Conservation (phyloP, 2,329 filamentous ascomycete species). For the Lasiodiplodia hormozganensis region DNA sequence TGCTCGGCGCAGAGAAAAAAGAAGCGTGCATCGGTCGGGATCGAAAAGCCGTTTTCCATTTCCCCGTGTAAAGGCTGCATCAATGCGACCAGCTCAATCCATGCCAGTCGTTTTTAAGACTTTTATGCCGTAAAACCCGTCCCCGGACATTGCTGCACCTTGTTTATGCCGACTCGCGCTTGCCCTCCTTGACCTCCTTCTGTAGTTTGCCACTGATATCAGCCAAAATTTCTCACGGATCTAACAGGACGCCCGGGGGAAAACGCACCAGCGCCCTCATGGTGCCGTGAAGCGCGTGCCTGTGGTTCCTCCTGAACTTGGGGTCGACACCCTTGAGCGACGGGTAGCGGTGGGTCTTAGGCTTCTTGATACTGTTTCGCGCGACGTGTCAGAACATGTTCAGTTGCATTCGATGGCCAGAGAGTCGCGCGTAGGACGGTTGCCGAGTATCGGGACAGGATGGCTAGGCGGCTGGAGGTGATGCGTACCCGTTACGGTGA, state of each 20-base stretch:
- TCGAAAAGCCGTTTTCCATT: slow-evolving; percentile 30
- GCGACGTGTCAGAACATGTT: slow-evolving; percentile 23
- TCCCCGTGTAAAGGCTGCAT: slow-evolving; percentile 26
- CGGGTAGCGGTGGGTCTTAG: slow-evolving; percentile 98
- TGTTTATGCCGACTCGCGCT: slow-evolving; percentile 82
- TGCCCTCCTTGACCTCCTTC: slow-evolving; percentile 98
- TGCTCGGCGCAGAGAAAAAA: slow-evolving; percentile 7
- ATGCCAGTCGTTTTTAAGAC: slow-evolving; percentile 27
- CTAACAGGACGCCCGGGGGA: slow-evolving; percentile 15
- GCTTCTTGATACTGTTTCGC: slow-evolving; percentile 93
- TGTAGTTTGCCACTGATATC: slow-evolving; percentile 50
- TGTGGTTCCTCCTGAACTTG: slow-evolving; percentile 99
- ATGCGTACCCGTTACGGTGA: slow-evolving; percentile 95
- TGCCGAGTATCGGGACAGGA: not conserved
- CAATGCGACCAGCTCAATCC: slow-evolving; percentile 26
- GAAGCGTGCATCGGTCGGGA: slow-evolving; percentile 11
- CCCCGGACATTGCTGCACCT: slow-evolving; percentile 26
- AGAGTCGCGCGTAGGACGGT: not conserved
- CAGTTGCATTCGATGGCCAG: slow-evolving; percentile 24
- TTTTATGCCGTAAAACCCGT: slow-evolving; percentile 30
- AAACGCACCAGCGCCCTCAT: slow-evolving; percentile 91
- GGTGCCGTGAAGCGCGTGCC: slow-evolving; percentile 98
- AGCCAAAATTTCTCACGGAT: not conserved
- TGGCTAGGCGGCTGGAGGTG: slow-evolving; percentile 24
- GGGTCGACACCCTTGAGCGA: slow-evolving; percentile 98